Conservation (phyloP, 2,329 filamentous ascomycete species). For the Colletotrichum gigasporum region DNA sequence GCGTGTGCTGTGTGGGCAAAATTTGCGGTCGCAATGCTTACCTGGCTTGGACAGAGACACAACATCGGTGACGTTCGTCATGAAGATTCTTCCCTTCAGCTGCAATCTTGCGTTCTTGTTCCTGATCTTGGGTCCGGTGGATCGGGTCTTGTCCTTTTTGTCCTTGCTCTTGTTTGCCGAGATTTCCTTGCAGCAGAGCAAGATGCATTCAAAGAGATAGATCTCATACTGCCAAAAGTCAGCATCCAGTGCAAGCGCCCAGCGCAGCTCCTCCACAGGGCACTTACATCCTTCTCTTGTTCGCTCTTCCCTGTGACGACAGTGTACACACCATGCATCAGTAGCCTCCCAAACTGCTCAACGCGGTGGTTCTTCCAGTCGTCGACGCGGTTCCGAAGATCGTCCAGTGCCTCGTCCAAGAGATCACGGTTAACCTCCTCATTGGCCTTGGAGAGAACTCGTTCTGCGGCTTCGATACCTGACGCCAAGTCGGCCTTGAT, state of each 20-base stretch:
- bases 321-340: constrained; percentile 90
- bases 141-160: constrained; percentile 73
- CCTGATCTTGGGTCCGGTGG: constrained; percentile 63
- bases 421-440: constrained; percentile 91
- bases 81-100: constrained; percentile 96
- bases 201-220: constrained; percentile 94
- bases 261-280: too few relatives aligned
- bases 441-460: constrained; percentile 86
- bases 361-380: constrained; percentile 97
- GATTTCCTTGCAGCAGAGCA: constrained; percentile 96
- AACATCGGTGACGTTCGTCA: constrained; percentile 98
- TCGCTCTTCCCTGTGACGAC: constrained; percentile 92
- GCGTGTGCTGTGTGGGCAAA: neutral
- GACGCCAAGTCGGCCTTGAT: constrained; percentile 76
- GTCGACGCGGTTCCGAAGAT: constrained; percentile 84
- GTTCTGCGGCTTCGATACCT: constrained; percentile 84
- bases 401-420: constrained; percentile 82
- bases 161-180: constrained; percentile 85
- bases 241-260: neutral
- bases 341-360: constrained; percentile 88
- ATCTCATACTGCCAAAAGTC: constrained; percentile 84
- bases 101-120: constrained; percentile 84
- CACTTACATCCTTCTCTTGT: constrained; percentile 85
- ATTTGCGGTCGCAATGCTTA: constrained; percentile 59
- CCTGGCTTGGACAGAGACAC: constrained; percentile 87